Evolutionary conservation across 805 yeast genomes (phyloP).

Genomic region (Debaryomyces castellii): DNA sequence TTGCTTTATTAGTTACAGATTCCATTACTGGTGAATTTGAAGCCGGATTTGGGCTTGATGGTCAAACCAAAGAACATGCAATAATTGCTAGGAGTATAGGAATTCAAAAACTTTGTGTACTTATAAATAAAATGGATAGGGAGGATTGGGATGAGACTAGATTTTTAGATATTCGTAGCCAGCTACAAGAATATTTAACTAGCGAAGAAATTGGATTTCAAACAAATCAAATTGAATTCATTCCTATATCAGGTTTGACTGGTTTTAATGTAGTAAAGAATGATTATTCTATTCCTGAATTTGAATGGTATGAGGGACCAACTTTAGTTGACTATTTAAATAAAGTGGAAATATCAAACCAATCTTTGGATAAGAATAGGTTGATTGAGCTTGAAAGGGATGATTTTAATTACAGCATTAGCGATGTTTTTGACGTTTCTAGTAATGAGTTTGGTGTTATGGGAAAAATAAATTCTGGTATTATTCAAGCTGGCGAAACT

Average conservation of each 20-base stretch:
- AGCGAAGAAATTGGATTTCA: conserved; percentile 51
- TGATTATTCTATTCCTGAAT: conserved; percentile 27
- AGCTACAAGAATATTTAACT: conserved; percentile 50
- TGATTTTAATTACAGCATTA: conserved; percentile 58
- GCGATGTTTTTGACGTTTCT: conserved; percentile 56
- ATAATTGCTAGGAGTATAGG: conserved; percentile 67
- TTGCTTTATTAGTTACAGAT: conserved; percentile 73
- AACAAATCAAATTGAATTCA: conserved; percentile 42
- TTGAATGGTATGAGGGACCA: conserved; percentile 49
- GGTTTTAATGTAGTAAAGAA: conserved; percentile 64
- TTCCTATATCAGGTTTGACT: conserved; percentile 69
- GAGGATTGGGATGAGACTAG: conserved; percentile 55
- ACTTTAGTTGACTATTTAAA: conserved; percentile 44
- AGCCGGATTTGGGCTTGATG: conserved; percentile 62
- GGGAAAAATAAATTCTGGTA: conserved; percentile 71
- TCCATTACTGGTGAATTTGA: conserved; percentile 66
- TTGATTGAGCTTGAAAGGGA: conserved; percentile 23
- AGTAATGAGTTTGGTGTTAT: conserved; percentile 50
- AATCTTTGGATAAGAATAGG: conserved; percentile 10
- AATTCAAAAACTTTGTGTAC: conserved; percentile 57
- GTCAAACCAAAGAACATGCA: conserved; percentile 80
- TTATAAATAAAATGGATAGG: conserved; percentile 70
- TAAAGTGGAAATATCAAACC: conserved; percentile 19
- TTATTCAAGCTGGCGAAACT: conserved; percentile 69
- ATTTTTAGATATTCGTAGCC: conserved; percentile 49